phyloP scores from a whole-genome alignment of 352 stramenopile species.

The Globisporangium mamillatum region DNA sequence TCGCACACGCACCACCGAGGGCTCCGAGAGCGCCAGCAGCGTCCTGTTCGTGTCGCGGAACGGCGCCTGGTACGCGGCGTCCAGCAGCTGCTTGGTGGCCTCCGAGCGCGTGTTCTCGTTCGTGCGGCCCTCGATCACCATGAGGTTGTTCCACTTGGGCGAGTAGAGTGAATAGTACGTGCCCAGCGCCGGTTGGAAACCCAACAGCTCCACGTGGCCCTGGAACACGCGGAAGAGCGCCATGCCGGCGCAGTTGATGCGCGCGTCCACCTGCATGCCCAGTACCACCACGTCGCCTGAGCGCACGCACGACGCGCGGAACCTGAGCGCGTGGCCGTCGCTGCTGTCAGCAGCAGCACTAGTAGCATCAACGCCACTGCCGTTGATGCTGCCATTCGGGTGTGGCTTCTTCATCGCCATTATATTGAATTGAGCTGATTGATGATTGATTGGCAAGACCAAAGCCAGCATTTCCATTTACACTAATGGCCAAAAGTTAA shows the following conservation, averaged over 20 bases:
- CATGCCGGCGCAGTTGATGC: slow-evolving; percentile 74
- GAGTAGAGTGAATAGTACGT: slow-evolving; percentile 82
- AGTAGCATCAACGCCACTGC: neutral
- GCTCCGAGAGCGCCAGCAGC: slow-evolving; percentile 49
- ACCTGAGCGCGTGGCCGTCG: slow-evolving; percentile 15
- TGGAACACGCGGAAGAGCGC: slow-evolving; percentile 78
- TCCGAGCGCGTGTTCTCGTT: slow-evolving; percentile 22
- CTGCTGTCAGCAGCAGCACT: neutral
- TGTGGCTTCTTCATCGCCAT: neutral
- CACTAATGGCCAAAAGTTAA: no score
- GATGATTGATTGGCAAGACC: neutral
- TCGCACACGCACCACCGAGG: slow-evolving; percentile 10
- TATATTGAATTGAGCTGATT: neutral
- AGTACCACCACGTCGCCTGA: slow-evolving; percentile 68
- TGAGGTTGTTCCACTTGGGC: slow-evolving; percentile 75
- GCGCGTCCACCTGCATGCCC: slow-evolving; percentile 45
- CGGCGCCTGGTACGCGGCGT: slow-evolving; percentile 46
- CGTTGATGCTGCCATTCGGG: neutral
- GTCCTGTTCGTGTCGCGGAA: slow-evolving; percentile 43
- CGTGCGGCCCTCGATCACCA: slow-evolving; percentile 46
- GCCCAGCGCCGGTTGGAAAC: slow-evolving; percentile 60
- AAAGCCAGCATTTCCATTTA: neutral
- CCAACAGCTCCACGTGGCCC: slow-evolving; percentile 65
- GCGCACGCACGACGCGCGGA: slow-evolving; percentile 40
- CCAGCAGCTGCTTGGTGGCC: slow-evolving; percentile 16